phyloP scores from a whole-genome alignment of 306 rosid genomes.

The Citrullus amarus region DNA sequence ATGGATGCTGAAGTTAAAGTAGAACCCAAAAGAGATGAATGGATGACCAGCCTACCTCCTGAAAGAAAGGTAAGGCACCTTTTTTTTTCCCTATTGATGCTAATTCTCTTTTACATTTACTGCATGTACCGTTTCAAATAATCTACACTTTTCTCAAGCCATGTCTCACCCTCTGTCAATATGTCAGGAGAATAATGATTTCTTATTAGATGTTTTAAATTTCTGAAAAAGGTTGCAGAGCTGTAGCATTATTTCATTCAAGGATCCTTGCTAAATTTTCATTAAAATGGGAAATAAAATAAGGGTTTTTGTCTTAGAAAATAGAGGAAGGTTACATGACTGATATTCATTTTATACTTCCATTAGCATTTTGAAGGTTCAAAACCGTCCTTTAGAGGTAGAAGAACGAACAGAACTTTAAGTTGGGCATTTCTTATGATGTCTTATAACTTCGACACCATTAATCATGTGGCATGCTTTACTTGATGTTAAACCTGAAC shows the following conservation, averaged over 20 bases:
- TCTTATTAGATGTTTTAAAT: background rate
- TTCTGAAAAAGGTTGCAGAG: background rate
- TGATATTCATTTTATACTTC: background rate
- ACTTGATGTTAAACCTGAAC: background rate
- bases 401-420: background rate
- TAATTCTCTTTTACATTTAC: background rate
- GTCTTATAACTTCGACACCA: background rate
- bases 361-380: background rate
- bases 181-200: background rate
- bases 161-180: background rate
- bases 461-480: background rate
- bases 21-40: slow-evolving; percentile 76
- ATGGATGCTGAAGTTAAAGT: slow-evolving; percentile 42
- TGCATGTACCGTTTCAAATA: background rate
- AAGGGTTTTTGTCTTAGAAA: background rate
- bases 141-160: background rate
- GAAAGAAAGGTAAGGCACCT: slow-evolving; percentile 55
- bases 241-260: background rate
- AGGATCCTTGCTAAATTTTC: background rate
- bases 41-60: slow-evolving; percentile 94
- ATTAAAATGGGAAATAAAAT: background rate
- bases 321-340: background rate
- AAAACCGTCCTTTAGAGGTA: background rate
- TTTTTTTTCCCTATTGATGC: background rate
- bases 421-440: background rate